phyloP scores from a whole-genome alignment of 2,329 filamentous ascomycete species.

The Aspergillus tanneri region DNA sequence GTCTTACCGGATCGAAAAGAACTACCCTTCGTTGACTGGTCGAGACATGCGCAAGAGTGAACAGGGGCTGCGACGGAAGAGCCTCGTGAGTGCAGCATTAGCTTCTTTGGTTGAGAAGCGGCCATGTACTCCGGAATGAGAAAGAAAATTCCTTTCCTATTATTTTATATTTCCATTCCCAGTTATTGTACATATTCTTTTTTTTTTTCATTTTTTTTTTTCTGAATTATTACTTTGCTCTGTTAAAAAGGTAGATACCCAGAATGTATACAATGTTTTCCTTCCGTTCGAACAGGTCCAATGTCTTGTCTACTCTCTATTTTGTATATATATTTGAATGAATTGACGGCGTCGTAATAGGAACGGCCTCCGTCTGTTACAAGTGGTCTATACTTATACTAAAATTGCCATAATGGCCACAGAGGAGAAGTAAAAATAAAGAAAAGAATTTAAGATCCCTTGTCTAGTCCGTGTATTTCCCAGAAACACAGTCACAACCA shows the following conservation, averaged over 20 bases:
- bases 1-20: slow-evolving; percentile 37
- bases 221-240: not conserved
- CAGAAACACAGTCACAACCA: too few relatives aligned
- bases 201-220: slow-evolving; percentile 3
- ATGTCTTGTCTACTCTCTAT: not conserved
- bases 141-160: slow-evolving; percentile 8
- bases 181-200: slow-evolving; percentile 2
- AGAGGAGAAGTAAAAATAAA: not conserved
- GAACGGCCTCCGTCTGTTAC: too few relatives aligned
- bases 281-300: not conserved
- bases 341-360: too few relatives aligned
- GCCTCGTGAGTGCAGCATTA: slow-evolving; percentile 40
- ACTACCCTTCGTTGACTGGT: slow-evolving; percentile 24
- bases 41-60: slow-evolving; percentile 34
- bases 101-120: slow-evolving; percentile 34
- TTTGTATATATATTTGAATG: not conserved
- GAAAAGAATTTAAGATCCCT: not conserved
- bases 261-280: slow-evolving; percentile 5
- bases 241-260: slow-evolving; percentile 16
- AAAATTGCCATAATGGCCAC: not conserved
- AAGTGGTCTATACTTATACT: too few relatives aligned
- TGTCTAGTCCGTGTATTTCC: too few relatives aligned
- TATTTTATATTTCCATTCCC: not conserved
- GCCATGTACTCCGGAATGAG: slow-evolving; percentile 2
- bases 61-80: slow-evolving; percentile 38